A percentile compares a stretch with the other conserved stretches of the same genome.
Conservation (phyloP, 2,329 filamentous ascomycete species). For the Byssothecium circinans region DNA sequence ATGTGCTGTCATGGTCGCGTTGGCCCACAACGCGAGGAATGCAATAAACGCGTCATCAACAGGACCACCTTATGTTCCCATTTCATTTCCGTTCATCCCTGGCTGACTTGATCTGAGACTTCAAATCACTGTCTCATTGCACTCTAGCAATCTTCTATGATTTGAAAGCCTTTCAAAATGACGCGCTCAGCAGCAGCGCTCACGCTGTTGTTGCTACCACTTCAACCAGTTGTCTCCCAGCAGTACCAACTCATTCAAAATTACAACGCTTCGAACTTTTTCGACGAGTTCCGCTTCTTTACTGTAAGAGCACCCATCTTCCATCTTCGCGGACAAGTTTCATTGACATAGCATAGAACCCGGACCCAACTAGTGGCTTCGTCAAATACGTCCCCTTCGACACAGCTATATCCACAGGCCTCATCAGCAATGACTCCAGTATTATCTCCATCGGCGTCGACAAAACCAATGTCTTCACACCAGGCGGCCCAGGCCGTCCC, state of each 20-base stretch:
- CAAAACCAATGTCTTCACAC: slow-evolving; percentile 27
- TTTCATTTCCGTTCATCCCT: slow-evolving; percentile 1
- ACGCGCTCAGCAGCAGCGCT: slow-evolving; percentile 5
- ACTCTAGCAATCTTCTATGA: slow-evolving; percentile 4
- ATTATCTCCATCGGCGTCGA: slow-evolving; percentile 49
- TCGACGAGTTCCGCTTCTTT: slow-evolving; percentile 45
- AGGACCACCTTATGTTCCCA: not conserved
- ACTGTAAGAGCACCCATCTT: slow-evolving; percentile 5
- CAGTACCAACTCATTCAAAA: slow-evolving; percentile 25
- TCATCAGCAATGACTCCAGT: slow-evolving; percentile 30
- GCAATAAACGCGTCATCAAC: slow-evolving; percentile 5
- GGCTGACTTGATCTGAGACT: not conserved
- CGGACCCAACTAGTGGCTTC: slow-evolving; percentile 28
- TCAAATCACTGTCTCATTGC: not conserved
- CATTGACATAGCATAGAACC: slow-evolving; percentile 10
- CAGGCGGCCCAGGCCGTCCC: slow-evolving; percentile 33
- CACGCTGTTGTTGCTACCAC: slow-evolving; percentile 5
- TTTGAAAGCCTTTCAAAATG: slow-evolving; percentile 9
- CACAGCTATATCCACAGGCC: slow-evolving; percentile 34
- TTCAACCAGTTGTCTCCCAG: slow-evolving; percentile 7
- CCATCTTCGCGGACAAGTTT: not conserved
- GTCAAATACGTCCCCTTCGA: slow-evolving; percentile 33
- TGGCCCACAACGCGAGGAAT: slow-evolving; percentile 18
- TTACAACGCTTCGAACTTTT: slow-evolving; percentile 38
- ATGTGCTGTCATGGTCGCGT: slow-evolving; percentile 13